Base-by-base conservation (phyloP, 106 monocot genomes). In the Vanilla planifolia region DNA sequence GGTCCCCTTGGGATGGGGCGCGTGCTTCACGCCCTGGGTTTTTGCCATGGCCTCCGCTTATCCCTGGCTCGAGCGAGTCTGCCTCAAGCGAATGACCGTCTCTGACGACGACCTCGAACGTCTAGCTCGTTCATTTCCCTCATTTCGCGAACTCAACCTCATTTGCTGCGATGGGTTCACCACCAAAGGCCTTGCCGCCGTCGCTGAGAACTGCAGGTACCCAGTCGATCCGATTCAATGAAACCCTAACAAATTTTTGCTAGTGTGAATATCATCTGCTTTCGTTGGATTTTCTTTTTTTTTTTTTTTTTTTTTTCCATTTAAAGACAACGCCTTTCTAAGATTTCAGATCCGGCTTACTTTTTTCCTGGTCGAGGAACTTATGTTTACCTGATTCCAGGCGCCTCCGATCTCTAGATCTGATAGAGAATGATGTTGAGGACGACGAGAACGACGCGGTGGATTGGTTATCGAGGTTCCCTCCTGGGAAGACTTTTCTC, bases 381-480 rank as follows among this genome's bases (percentile, higher is more conserved):
- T n/a, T n/a, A n/a, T n/a, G n/a, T n/a, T n/a, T n/a, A n/a, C 28
- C 55, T 36, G 19, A 27, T 64, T 64, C 63, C 61, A 92, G 93
- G 79, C 52, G 76, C 26, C 69, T 93, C 35, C 64, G 81, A 6
- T 79, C 79, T 37, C 66, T 93, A 47, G 88, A 93, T 85, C 81
- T 93, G 76, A 73, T 74, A 8, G 93, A 93, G 72, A 62, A 78
- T 53, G 70, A 82, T 25, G 26, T 85, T 16, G 92, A 88, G 48
- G 88, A 82, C 36, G 77, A 75, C 15, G 77, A 78, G 23, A 72
- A 71, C 1, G 80, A 73, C 20, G 34, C 28, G 11, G 75, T 74
- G 3, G 85, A 88, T 48, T 93, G 93, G 93, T 62, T 93, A 27
- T 79, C 85, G 0, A 75, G 33, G 53, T 93, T 93, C 63, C 88